Base-by-base conservation (phyloP, 2,329 filamentous ascomycete genomes). In the Bipolaris oryzae region DNA sequence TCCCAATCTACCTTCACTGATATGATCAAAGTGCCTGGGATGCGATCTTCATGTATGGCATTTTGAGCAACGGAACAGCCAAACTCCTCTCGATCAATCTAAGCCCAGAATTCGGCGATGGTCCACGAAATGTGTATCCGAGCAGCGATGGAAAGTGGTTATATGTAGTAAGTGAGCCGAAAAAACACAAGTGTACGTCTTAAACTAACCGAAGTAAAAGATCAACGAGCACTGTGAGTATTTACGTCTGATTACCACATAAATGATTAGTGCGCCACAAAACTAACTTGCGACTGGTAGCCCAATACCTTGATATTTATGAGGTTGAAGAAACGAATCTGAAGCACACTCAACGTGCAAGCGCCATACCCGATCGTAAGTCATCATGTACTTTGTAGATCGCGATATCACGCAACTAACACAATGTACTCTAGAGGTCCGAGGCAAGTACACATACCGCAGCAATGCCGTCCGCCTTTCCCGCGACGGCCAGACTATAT, bases 381-480 rank as follows among this genome's bases (percentile, higher is more conserved):
- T 53, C 16, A 33, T 10, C 1, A 7, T 33, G 7, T n/a, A 10
- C 23, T 28, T 3, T 7, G 1, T 28, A 33, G n/a, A 45, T 13
- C 3, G 4, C 13, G 5, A 20, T 37, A 31, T 39, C 13, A 9
- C 25, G 3, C 1, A 28, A 25, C 25, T 28, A 28, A 28, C 10
- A 28, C 25, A 10, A 10, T 7, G 9, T 28, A 13, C n/a, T 35
- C 10, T 23, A 53, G 43, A 25, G 20, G 20, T 16, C n/a, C 43
- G 50, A 15, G 43, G 43, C 21, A 53, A 53, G 21, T 53, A 53
- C 23, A 53, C 50, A 23, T 53, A 53, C 42, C 50, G 50, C 34
- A 53, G 50, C 35, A 53, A 47, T 23, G 42, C 50, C 9, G 50
- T 53, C 10, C 50, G 37, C 7, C 34, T 53, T 13, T 53, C 50